Base-by-base conservation (phyloP, 2,329 filamentous ascomycete species). In the Beauveria scarabaeidicola region DNA sequence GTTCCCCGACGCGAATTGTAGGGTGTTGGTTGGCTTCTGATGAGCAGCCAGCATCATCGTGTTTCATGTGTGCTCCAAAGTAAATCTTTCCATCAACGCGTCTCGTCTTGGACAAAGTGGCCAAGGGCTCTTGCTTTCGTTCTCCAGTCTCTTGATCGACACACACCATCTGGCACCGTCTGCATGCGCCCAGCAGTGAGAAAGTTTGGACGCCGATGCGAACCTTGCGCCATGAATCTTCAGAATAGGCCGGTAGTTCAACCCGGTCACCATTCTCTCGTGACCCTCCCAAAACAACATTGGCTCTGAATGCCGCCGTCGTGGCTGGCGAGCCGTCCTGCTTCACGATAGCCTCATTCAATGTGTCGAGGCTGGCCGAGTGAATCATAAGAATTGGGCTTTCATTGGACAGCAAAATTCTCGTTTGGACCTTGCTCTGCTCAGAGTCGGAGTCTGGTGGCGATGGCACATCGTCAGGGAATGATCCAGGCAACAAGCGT, bases 91-190 rank as follows among this genome's bases (percentile, higher is more conserved):
- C 90, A 55, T 89, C 85, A 63, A 90, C 85, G 60, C 90, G 83
- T 65, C 94, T 83, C 11, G 90, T 96, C 77, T 95, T 96, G 1
- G 89, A 87, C 61, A 99, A 75, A 1, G 91, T 97, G 3, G 89
- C 83, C 69, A 94, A 96, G 0, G 94, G 94, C 71, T 97, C 94
- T 63, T 91, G 85, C 63, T 86, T 84, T 70, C 85, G 89, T 63
- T 85, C 80, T 0, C 86, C 91, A 13, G 88, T 96, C 51, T 85
- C 78, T 71, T 97, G 94, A 68, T 99, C 87, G 50, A 97, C 84
- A 69, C 93, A 97, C 10, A 99, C 88, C 92, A 99, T 97, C 71
- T 96, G 91, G 66, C 94, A 99, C 61, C 94, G 79, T 62, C 91
- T 83, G 68, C 94, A 99, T 3, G 89, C 83, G 0, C 92, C 93